Base-by-base conservation (phyloP, 352 stramenopile species). In the Phytophthora sp. region DNA sequence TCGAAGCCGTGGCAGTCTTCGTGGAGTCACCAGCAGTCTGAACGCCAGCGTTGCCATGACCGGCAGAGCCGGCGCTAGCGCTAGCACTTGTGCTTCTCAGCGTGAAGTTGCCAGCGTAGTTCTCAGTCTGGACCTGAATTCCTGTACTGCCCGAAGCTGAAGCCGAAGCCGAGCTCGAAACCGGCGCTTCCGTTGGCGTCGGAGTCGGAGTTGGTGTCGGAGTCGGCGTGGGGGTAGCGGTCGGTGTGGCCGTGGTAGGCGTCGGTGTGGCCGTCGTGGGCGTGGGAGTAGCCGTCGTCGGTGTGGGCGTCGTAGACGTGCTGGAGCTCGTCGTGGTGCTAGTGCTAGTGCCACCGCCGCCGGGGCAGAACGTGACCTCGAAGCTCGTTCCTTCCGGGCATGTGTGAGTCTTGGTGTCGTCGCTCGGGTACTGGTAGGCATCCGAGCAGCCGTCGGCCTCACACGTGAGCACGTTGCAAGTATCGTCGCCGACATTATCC, bases 341-440 rank as follows among this genome's bases (percentile, higher is more conserved):
- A n/a, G 59, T 77, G 50, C 60, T 74, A 13, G 75, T 66, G 8
- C 77, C 74, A 17, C 56, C 70, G 1, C 74, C 77, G 7, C 69
- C 70, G 7, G 81, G 78, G n/a, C 82, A 91, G 55, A 91, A 91
- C n/a, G 70, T 87, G n/a, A 91, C 67, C 21, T 74, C 46, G 48
- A 88, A 91, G 41, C 74, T 69, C 15, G 82, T 87, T 1, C 71
- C 77, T 23, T 65, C 23, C n/a, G 69, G 66, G 28, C 82, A 91
- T 44, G 69, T 79, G 68, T 84, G 77, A 11, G 75, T 88, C 55
- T 91, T 91, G 28, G 59, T 73, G 50, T 88, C 68, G 30, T 91
- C 82, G 21, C 69, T 69, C 20, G 82, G 82, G 56, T 77, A 91
- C 44, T 79, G 62, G 52, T 89, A 91, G 23, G 75, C 79, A 34